Evolutionary conservation across 2,329 filamentous ascomycete genomes (phyloP).

Genomic region (Colletotrichum euphorbiae): DNA sequence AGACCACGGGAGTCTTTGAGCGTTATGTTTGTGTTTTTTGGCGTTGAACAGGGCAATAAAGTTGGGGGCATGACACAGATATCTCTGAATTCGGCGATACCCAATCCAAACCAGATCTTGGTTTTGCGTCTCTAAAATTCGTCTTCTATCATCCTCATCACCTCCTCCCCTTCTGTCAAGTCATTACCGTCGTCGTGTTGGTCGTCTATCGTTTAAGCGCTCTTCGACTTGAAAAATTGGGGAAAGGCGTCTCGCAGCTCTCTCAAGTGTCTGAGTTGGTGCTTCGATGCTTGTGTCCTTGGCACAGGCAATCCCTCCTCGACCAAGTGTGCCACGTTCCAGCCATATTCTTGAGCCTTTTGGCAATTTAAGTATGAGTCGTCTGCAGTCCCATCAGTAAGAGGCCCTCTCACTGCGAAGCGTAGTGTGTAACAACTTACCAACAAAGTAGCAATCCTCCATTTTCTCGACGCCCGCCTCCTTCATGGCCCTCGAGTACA

Average conservation of each 20-base stretch:
- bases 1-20: too few species aligned
- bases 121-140: slow-evolving; percentile 10
- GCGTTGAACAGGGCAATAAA: slow-evolving; percentile 15
- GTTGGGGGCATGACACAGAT: slow-evolving; percentile 19
- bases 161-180: not conserved
- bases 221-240: slow-evolving; percentile 79
- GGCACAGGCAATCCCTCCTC: slow-evolving; percentile 79
- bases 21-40: slow-evolving; percentile 40
- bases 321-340: slow-evolving; percentile 87
- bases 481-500: slow-evolving; percentile 90
- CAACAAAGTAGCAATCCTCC: slow-evolving; percentile 90
- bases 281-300: slow-evolving; percentile 72
- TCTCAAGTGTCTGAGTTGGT: slow-evolving; percentile 80
- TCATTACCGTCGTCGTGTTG: not conserved
- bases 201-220: not conserved
- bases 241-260: slow-evolving; percentile 84
- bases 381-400: slow-evolving; percentile 64
- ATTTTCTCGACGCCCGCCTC: slow-evolving; percentile 78
- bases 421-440: slow-evolving; percentile 64
- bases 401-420: not conserved
- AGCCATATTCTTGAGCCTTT: slow-evolving; percentile 82
- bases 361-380: slow-evolving; percentile 88
- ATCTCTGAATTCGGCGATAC: slow-evolving; percentile 23
- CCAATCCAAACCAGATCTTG: slow-evolving; percentile 2
- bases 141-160: not conserved